Conservation (phyloP, 371 early-diverging fungal species). For the Mortierella sp. region DNA sequence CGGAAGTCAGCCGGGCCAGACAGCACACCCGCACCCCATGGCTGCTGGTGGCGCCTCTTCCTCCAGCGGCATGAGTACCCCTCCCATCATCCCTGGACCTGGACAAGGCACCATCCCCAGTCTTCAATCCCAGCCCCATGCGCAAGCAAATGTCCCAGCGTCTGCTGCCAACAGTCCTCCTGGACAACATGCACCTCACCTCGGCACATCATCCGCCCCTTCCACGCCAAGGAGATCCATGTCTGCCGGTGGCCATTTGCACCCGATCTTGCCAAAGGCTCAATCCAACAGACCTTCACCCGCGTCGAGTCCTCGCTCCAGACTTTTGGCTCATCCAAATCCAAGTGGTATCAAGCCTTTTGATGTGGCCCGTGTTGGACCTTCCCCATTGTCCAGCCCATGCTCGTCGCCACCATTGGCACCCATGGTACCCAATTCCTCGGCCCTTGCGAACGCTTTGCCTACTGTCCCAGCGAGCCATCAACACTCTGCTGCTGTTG, state of each 20-base stretch:
- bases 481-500: conserved; percentile 46
- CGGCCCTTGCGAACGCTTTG: conserved; percentile 35
- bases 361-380: conserved; percentile 34
- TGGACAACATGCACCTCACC: conserved; percentile 14
- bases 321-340: conserved; percentile 35
- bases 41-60: conserved; percentile 5
- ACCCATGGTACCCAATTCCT: conserved; percentile 13
- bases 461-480: conserved; percentile 44
- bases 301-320: conserved; percentile 45
- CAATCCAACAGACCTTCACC: conserved; percentile 29
- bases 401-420: conserved; percentile 48
- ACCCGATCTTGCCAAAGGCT: conserved; percentile 42
- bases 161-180: conserved; percentile 49
- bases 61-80: conserved; percentile 25
- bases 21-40: not conserved
- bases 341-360: conserved; percentile 31
- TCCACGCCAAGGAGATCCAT: conserved; percentile 21
- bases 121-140: conserved; percentile 7
- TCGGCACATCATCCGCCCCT: conserved; percentile 6
- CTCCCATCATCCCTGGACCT: conserved; percentile 51
- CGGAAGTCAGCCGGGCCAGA: conserved; percentile 8
- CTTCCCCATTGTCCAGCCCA: conserved; percentile 47
- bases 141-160: conserved; percentile 17
- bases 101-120: conserved; percentile 45
- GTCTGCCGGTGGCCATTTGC: conserved; percentile 34